phyloP scores from a whole-genome alignment of 2,329 filamentous ascomycete species.

The Byssoonygena ceratinophila region DNA sequence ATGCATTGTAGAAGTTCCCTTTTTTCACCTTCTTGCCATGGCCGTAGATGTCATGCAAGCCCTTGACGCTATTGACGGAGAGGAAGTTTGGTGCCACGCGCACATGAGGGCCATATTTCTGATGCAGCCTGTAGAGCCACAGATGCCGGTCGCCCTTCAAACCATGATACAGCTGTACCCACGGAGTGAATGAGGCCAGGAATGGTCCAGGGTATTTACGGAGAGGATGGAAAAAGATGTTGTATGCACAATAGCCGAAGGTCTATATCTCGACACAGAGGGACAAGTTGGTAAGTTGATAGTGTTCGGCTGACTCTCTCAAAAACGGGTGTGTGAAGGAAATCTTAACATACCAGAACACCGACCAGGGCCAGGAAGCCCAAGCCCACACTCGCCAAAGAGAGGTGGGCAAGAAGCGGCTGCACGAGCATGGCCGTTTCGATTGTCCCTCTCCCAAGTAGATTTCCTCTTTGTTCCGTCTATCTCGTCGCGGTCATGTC shows the following conservation, averaged over 20 bases:
- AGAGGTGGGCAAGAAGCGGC: slow-evolving; percentile 12
- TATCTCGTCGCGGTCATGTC: slow-evolving; percentile 5
- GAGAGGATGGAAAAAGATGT: slow-evolving; percentile 17
- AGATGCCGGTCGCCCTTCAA: slow-evolving; percentile 18
- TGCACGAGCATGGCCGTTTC: slow-evolving; percentile 12
- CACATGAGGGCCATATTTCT: slow-evolving; percentile 43
- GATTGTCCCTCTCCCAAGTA: neutral
- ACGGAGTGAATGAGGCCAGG: slow-evolving; percentile 16
- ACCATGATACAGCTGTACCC: slow-evolving; percentile 13
- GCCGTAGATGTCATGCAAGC: slow-evolving; percentile 50
- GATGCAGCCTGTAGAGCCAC: slow-evolving; percentile 13
- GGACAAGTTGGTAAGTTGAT: neutral
- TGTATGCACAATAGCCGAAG: slow-evolving; percentile 14
- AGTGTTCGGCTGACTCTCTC: neutral
- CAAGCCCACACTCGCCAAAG: slow-evolving; percentile 9
- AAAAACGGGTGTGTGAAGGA: neutral
- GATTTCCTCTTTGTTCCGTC: neutral
- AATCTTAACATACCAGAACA: slow-evolving; percentile 9
- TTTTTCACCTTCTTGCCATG: slow-evolving; percentile 24
- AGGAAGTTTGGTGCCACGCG: slow-evolving; percentile 69
- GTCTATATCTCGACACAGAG: neutral
- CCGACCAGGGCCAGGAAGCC: slow-evolving; percentile 4
- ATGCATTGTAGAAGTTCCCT: slow-evolving; percentile 28
- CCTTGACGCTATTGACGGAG: slow-evolving; percentile 62
- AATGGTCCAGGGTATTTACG: slow-evolving; percentile 14